Evolutionary conservation across 2,329 filamentous ascomycete genomes (phyloP).

Genomic region (Calonectria pseudoturangicola): DNA sequence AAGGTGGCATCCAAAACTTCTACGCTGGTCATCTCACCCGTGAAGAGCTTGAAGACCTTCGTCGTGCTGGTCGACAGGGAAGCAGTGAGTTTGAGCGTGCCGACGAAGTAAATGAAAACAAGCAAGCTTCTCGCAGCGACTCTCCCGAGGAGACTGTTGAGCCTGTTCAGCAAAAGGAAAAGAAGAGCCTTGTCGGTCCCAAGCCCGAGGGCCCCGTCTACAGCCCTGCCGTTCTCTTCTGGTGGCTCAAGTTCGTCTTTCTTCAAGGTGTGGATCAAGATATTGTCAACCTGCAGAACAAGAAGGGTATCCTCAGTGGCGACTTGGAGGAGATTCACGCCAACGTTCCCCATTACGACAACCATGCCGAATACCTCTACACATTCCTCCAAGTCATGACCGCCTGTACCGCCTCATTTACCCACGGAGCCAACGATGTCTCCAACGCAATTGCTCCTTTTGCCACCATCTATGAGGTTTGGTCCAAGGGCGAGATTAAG

Average conservation of each 20-base stretch:
- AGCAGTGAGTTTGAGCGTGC: conserved; percentile 52
- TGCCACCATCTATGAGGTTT: conserved; percentile 78
- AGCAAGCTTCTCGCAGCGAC: conserved; percentile 44
- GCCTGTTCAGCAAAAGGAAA: conserved; percentile 38
- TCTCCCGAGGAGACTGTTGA: conserved; percentile 24
- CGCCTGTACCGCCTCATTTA: conserved; percentile 78
- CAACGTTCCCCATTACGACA: conserved; percentile 75
- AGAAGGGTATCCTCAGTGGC: conserved; percentile 70
- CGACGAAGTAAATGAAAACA: conserved; percentile 45
- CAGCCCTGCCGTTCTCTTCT: conserved; percentile 46
- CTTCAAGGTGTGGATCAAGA: conserved; percentile 55
- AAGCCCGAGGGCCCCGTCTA: conserved; percentile 46
- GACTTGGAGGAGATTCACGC: conserved; percentile 74
- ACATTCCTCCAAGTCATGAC: conserved; percentile 77
- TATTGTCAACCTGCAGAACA: conserved; percentile 53
- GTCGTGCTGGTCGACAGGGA: conserved; percentile 56
- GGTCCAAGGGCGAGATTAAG: conserved; percentile 67
- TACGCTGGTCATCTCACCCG: conserved; percentile 73
- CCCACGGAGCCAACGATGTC: conserved; percentile 81
- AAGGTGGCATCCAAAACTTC: conserved; percentile 71
- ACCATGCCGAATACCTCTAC: conserved; percentile 74
- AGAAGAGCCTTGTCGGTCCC: conserved; percentile 46
- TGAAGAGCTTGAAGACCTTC: conserved; percentile 68
- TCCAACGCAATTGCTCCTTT: conserved; percentile 78
- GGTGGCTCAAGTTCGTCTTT: conserved; percentile 51